These are phyloP conservation scores for Miscanthus lutarioriparius DNA, from an alignment of 176 grass and related monocot species.

Conservation along the genomic window DNA sequence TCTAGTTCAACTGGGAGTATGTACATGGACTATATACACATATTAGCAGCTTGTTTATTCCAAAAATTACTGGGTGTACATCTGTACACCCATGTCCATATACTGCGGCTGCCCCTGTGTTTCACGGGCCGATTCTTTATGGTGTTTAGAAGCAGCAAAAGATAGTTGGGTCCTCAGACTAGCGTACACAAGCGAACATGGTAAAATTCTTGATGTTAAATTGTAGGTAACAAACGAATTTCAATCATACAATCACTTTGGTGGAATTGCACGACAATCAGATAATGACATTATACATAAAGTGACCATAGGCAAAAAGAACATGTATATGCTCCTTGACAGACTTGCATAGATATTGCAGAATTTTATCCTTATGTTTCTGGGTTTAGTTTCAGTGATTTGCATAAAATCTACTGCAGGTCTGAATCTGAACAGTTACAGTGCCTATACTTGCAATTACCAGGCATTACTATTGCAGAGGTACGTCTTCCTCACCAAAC, in stretches of 20 bases:
- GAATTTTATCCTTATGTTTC: background rate
- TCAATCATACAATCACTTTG: background rate
- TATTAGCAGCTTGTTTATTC: too few species aligned
- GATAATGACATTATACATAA: background rate
- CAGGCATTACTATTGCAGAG: slow-evolving; percentile 34
- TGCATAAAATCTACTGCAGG: background rate
- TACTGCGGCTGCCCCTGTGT: background rate
- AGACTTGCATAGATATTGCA: slow-evolving; percentile 2
- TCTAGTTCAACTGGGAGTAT: too few species aligned
- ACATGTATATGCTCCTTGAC: background rate
- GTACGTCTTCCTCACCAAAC: slow-evolving; percentile 72
- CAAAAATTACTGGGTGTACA: too few species aligned
- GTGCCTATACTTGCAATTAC: slow-evolving; percentile 14
- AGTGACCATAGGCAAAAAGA: background rate
- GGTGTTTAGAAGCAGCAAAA: slow-evolving; percentile 10
- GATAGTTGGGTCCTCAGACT: background rate
- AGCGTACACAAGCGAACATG: background rate
- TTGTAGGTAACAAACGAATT: too few species aligned
- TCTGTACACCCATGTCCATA: too few species aligned
- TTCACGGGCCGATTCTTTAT: background rate
- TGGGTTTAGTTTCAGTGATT: slow-evolving; percentile 25
- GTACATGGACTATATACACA: too few species aligned
- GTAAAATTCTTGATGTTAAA: background rate
- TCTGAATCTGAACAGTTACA: background rate
- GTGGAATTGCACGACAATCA: background rate